Conservation (phyloP, 768 basidiomycete species). For the Lenzites betulinus region DNA sequence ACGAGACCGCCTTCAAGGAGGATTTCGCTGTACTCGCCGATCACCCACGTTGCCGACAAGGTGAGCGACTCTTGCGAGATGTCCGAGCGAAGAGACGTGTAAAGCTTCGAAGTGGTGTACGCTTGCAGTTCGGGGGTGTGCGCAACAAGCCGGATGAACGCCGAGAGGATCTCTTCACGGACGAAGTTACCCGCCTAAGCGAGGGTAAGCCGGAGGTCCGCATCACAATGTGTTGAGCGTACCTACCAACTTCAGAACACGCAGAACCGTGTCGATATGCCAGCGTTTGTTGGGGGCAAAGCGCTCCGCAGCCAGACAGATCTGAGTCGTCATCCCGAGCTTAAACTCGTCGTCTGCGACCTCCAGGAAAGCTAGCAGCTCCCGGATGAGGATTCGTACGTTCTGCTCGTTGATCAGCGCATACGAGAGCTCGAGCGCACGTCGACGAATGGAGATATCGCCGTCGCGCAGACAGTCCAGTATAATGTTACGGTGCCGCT, state of each 20-base stretch:
- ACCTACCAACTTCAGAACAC: slow-evolving; percentile 87
- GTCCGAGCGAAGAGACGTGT: slow-evolving; percentile 82
- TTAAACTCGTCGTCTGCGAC: slow-evolving; percentile 99
- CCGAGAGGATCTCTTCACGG: slow-evolving; percentile 91
- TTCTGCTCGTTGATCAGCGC: slow-evolving; percentile 95
- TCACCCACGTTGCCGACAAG: slow-evolving; percentile 89
- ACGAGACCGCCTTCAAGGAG: slow-evolving; percentile 84
- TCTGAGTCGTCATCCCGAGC: slow-evolving; percentile 95
- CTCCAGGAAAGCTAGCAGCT: slow-evolving; percentile 94
- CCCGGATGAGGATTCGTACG: slow-evolving; percentile 88
- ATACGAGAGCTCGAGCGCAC: slow-evolving; percentile 95
- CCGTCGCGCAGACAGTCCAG: slow-evolving; percentile 99
- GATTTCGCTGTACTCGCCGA: slow-evolving; percentile 95
- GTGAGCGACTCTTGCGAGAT: slow-evolving; percentile 97
- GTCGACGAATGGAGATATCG: slow-evolving; percentile 96
- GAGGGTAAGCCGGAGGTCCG: not conserved
- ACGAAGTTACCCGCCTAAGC: slow-evolving; percentile 95
- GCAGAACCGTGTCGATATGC: slow-evolving; percentile 97
- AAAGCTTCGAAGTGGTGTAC: slow-evolving; percentile 92
- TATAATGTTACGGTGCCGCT: slow-evolving; percentile 96
- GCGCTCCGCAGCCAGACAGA: slow-evolving; percentile 91
- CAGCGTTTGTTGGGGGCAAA: slow-evolving; percentile 98
- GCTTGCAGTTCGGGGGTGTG: slow-evolving; percentile 97
- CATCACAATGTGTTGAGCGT: not conserved
- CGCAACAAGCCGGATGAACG: slow-evolving; percentile 93